Conservation (phyloP, 2,329 filamentous ascomycete species). For the Calonectria fujianensis region DNA sequence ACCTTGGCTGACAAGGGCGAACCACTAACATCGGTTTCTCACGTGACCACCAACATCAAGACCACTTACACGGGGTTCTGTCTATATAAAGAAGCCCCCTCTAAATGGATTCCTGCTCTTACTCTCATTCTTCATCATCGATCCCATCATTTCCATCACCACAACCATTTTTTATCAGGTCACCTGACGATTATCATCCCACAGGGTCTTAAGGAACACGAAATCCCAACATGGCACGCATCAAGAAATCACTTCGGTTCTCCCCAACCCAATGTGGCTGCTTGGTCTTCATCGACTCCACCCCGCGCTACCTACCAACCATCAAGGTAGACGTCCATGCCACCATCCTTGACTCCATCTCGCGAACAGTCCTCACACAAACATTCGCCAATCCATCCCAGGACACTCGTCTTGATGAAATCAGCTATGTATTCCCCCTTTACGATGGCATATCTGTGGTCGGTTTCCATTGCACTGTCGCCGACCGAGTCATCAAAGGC, state of each 20-base stretch:
- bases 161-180: neutral
- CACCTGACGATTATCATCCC: neutral
- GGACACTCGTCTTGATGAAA: conserved; percentile 60
- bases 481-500: conserved; percentile 76
- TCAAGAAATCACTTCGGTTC: neutral
- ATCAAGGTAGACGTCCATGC: conserved; percentile 74
- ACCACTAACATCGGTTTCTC: neutral
- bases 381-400: conserved; percentile 76
- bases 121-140: neutral
- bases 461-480: conserved; percentile 79
- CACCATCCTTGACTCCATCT: conserved; percentile 73
- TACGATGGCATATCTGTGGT: conserved; percentile 83
- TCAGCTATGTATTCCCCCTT: conserved; percentile 81
- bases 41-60: neutral
- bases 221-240: neutral
- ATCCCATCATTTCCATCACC: neutral
- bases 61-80: neutral
- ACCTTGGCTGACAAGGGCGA: neutral
- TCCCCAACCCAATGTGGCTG: neutral
- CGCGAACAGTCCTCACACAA: conserved; percentile 69
- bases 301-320: conserved; percentile 74
- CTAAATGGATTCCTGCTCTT: neutral
- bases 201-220: neutral
- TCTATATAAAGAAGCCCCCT: neutral
- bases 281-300: neutral